These are phyloP conservation scores for Centrapalus pauciflorus DNA, from an alignment of 129 eudicot genomes.

Conservation along the genomic window DNA sequence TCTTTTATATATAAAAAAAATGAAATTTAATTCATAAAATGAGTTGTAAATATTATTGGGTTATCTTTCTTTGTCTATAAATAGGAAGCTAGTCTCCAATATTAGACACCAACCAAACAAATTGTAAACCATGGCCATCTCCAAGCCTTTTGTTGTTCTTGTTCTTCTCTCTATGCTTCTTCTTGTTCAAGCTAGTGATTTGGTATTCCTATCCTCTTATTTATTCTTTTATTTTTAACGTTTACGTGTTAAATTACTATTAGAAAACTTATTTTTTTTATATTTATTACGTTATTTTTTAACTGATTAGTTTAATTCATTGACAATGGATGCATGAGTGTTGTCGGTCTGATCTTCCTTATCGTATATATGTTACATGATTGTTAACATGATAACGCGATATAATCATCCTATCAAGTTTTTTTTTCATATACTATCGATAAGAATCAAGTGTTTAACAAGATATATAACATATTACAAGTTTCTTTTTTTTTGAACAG, in stretches of 20 bases:
- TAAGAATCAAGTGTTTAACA: too few relatives aligned
- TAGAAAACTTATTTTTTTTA: neutral
- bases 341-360: too few relatives aligned
- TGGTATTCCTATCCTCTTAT: constrained; percentile 10
- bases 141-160: constrained; percentile 25
- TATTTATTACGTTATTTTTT: neutral
- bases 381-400: neutral
- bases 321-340: neutral
- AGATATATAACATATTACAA: too few relatives aligned
- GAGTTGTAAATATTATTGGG: neutral
- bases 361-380: too few relatives aligned
- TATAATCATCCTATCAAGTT: neutral
- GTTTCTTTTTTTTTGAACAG: too few relatives aligned
- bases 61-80: constrained; percentile 23
- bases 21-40: neutral
- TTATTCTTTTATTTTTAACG: neutral
- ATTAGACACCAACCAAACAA: constrained; percentile 17
- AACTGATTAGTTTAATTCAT: neutral
- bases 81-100: constrained; percentile 15
- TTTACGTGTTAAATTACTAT: neutral
- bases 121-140: constrained; percentile 32
- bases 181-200: constrained; percentile 32
- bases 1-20: neutral
- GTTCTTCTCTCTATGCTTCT: constrained; percentile 34
- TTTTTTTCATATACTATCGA: too few relatives aligned